A percentile compares a stretch with the other conserved stretches of the same genome.
These are phyloP conservation scores for Gamarada debralockiae DNA, from an alignment of 495 filamentous ascomycete species.

Conservation along the genomic window DNA sequence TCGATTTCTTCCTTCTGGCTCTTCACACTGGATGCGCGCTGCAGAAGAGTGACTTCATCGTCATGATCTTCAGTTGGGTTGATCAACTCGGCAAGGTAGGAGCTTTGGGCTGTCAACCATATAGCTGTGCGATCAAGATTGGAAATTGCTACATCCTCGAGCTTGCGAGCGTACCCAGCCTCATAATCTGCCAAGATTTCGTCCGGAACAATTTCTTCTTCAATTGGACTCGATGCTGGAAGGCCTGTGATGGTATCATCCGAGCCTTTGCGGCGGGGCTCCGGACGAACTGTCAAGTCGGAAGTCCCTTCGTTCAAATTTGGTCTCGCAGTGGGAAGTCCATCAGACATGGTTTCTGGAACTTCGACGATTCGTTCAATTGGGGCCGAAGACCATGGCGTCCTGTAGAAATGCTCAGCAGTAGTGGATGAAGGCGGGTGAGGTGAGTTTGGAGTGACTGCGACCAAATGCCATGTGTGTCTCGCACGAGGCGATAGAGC, in stretches of 20 bases:
- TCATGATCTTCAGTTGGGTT: slow-evolving; percentile 51
- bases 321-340: slow-evolving; percentile 64
- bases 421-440: slow-evolving; percentile 67
- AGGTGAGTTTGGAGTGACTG: slow-evolving; percentile 35
- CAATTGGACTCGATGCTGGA: slow-evolving; percentile 24
- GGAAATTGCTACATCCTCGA: slow-evolving; percentile 57
- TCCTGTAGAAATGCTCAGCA: slow-evolving; percentile 79
- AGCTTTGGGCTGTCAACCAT: slow-evolving; percentile 77
- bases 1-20: slow-evolving; percentile 9
- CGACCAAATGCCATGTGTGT: slow-evolving; percentile 68
- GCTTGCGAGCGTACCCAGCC: slow-evolving; percentile 61
- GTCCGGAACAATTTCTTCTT: slow-evolving; percentile 41
- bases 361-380: slow-evolving; percentile 68
- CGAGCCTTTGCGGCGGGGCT: slow-evolving; percentile 15
- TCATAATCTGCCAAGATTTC: slow-evolving; percentile 65
- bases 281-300: slow-evolving; percentile 12
- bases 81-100: slow-evolving; percentile 70
- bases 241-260: slow-evolving; percentile 32
- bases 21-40: slow-evolving; percentile 18
- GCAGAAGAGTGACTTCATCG: slow-evolving; percentile 28
- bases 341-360: slow-evolving; percentile 41
- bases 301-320: slow-evolving; percentile 19
- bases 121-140: slow-evolving; percentile 75
- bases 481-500: slow-evolving; percentile 67
- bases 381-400: slow-evolving; percentile 63